Percentiles rank a stretch among this genome's conserved stretches.
phyloP scores from a whole-genome alignment of 139 green algal species.

The Chlamydomonas schloesseri region DNA sequence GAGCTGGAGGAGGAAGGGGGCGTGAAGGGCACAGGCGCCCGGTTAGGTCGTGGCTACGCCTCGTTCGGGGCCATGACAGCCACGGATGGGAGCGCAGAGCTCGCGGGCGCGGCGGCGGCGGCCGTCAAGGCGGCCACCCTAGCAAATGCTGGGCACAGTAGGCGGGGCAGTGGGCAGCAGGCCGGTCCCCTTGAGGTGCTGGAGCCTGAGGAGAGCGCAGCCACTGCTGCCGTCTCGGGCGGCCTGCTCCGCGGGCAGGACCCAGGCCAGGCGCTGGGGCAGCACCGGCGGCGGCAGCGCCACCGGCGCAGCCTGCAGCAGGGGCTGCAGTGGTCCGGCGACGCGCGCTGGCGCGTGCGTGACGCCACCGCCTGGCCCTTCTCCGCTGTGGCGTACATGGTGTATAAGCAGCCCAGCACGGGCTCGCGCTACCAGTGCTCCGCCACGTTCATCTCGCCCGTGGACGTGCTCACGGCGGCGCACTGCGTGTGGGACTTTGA shows the following conservation, averaged over 20 bases:
- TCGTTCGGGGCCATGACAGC: neutral
- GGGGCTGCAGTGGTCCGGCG: neutral
- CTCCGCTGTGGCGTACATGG: neutral
- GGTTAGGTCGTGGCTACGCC: neutral
- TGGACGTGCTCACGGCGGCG: conserved; percentile 53
- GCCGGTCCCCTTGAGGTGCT: too few species aligned
- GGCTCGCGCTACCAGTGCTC: conserved; percentile 24
- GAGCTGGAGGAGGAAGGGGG: too few species aligned
- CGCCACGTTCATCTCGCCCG: conserved; percentile 42
- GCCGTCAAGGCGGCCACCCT: neutral
- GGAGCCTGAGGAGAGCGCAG: too few species aligned
- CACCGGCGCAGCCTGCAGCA: neutral
- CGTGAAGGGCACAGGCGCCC: too few species aligned
- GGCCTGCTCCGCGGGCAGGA: too few species aligned
- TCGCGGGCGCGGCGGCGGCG: neutral
- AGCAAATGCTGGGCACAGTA: neutral
- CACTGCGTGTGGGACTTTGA: conserved; percentile 63
- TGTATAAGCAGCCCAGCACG: neutral
- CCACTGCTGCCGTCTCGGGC: too few species aligned
- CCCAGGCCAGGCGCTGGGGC: too few species aligned
- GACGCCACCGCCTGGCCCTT: conserved; percentile 4
- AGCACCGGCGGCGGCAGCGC: too few species aligned
- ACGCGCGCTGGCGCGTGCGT: conserved; percentile 18
- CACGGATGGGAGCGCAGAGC: conserved; percentile 10
- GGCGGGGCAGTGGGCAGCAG: too few species aligned